These are phyloP conservation scores for Mrakia frigida DNA, from an alignment of 768 basidiomycete genomes.

Conservation along the genomic window DNA sequence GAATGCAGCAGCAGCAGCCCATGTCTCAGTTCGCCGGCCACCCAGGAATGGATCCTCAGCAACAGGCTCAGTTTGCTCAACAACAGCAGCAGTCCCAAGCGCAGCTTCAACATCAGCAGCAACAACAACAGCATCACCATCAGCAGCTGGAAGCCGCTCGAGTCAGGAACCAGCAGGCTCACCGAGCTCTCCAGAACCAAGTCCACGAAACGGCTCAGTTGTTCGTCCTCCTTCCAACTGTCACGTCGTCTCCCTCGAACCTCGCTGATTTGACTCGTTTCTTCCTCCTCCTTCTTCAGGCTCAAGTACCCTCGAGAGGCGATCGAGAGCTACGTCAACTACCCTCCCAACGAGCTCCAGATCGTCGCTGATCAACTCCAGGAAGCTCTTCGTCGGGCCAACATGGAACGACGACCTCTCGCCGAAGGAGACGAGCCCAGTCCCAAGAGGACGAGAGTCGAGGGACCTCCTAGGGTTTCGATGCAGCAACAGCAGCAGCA, in stretches of 20 bases:
- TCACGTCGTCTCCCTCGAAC: neutral
- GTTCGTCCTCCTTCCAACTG: neutral
- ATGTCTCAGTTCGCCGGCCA: slow-evolving; percentile 8
- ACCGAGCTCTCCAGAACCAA: neutral
- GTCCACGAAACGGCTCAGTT: neutral
- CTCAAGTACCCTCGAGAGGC: neutral
- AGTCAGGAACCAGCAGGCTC: neutral
- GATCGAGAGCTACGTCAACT: neutral
- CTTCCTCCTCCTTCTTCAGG: neutral
- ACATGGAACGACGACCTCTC: neutral
- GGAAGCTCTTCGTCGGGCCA: neutral
- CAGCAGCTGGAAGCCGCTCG: neutral
- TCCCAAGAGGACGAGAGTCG: slow-evolving; percentile 11
- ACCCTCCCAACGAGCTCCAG: neutral
- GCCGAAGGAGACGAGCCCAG: slow-evolving; percentile 3
- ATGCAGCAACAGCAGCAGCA: slow-evolving; percentile 21
- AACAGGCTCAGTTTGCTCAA: slow-evolving; percentile 5
- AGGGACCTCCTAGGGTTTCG: slow-evolving; percentile 6
- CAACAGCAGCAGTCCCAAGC: slow-evolving; percentile 1
- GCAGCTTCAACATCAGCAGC: neutral
- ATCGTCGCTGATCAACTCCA: neutral
- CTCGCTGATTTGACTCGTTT: neutral
- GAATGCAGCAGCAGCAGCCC: slow-evolving; percentile 3
- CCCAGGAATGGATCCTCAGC: neutral
- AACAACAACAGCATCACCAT: neutral